Evolutionary conservation across 2,329 filamentous ascomycete genomes (phyloP).

Genomic region (Stemphylium beticola): DNA sequence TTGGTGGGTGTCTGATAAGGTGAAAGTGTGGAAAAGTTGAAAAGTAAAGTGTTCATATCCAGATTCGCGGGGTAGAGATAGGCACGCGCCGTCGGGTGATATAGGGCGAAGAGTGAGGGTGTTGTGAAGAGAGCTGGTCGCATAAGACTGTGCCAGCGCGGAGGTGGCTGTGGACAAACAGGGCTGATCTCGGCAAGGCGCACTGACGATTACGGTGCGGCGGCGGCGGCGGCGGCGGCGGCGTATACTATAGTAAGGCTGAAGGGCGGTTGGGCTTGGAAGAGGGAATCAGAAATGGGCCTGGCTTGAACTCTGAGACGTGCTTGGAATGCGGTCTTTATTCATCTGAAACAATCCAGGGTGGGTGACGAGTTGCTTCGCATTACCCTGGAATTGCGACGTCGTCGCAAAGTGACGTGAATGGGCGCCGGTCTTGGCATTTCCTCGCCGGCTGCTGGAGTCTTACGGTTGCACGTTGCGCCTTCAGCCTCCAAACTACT

Average conservation of each 20-base stretch:
- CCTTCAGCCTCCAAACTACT: slow-evolving; percentile 4
- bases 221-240: slow-evolving; percentile 8
- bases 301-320: background rate
- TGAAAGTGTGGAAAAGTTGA: slow-evolving; percentile 25
- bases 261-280: slow-evolving; percentile 1
- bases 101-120: slow-evolving; percentile 12
- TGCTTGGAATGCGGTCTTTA: background rate
- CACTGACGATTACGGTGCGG: slow-evolving; percentile 21
- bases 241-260: slow-evolving; percentile 32
- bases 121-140: slow-evolving; percentile 20
- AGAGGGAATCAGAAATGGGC: background rate
- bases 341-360: background rate
- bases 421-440: slow-evolving; percentile 20
- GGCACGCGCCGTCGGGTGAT: slow-evolving; percentile 27
- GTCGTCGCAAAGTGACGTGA: slow-evolving; percentile 3
- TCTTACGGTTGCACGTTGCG: slow-evolving; percentile 16
- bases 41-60: slow-evolving; percentile 45
- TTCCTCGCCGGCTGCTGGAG: slow-evolving; percentile 17
- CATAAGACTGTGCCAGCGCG: slow-evolving; percentile 27
- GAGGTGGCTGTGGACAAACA: slow-evolving; percentile 29
- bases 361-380: background rate
- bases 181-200: slow-evolving; percentile 22
- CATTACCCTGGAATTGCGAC: background rate
- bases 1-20: slow-evolving; percentile 28
- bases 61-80: slow-evolving; percentile 32